Percentiles rank a stretch among this genome's conserved stretches.
Evolutionary conservation across 345 rosid species (phyloP).

Genomic region (Noccaea bulbosa): DNA sequence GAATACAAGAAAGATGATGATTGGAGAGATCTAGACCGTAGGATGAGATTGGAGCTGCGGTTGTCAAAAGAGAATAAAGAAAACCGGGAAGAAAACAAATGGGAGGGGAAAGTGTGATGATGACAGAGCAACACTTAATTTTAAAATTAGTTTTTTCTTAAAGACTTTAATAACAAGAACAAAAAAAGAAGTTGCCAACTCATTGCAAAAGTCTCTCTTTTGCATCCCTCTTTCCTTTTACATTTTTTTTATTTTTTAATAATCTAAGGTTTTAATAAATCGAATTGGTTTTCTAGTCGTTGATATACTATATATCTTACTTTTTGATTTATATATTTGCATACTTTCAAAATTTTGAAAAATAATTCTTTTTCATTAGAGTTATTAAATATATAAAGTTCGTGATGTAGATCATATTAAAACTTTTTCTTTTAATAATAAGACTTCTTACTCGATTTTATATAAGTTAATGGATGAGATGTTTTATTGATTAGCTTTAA

Average conservation of each 20-base stretch:
- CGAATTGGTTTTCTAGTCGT: conserved; percentile 6
- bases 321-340: background rate
- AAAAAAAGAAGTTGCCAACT: conserved; percentile 42
- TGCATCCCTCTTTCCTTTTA: conserved; percentile 42
- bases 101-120: conserved; percentile 40
- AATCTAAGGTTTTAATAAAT: conserved; percentile 26
- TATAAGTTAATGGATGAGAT: conserved; percentile 25
- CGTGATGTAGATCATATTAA: conserved; percentile 2
- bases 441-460: conserved; percentile 4
- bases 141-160: conserved; percentile 1
- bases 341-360: background rate
- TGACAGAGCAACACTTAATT: conserved; percentile 43
- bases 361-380: background rate
- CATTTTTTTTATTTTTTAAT: conserved; percentile 16
- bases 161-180: conserved; percentile 32
- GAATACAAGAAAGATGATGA: conserved; percentile 30
- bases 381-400: background rate
- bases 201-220: conserved; percentile 43
- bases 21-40: conserved; percentile 43
- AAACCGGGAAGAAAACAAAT: conserved; percentile 41
- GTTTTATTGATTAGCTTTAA: background rate
- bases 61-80: conserved; percentile 43
- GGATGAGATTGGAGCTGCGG: conserved; percentile 35
- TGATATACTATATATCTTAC: conserved; percentile 3
- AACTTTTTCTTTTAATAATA: background rate